A percentile compares a stretch with the other conserved stretches of the same genome.
Conservation (phyloP, 2,329 filamentous ascomycete genomes). For the Elsinoe perseae region DNA sequence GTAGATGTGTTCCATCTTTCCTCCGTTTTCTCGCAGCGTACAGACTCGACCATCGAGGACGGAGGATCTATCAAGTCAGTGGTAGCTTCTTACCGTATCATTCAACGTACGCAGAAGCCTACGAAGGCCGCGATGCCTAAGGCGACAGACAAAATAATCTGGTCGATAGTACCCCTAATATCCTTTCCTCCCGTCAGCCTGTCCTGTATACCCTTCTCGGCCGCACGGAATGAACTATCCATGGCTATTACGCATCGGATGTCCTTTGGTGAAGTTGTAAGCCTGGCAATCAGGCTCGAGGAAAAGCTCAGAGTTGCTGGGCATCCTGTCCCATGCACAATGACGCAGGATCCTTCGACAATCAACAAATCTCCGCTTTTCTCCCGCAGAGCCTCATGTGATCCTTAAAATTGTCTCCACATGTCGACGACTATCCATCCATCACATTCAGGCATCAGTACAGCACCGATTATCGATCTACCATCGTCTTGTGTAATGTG, state of each 20-base stretch:
- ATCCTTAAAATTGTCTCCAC: not conserved
- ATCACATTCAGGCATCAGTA: not conserved
- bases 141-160: slow-evolving; percentile 63
- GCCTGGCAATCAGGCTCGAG: slow-evolving; percentile 8
- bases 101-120: slow-evolving; percentile 59
- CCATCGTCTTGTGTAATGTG: too few relatives aligned
- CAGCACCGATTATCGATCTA: too few relatives aligned
- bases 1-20: slow-evolving; percentile 59
- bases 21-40: slow-evolving; percentile 84
- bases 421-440: not conserved
- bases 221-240: not conserved
- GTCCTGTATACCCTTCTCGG: slow-evolving; percentile 20
- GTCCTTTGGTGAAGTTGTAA: not conserved
- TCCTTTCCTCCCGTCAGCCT: slow-evolving; percentile 26
- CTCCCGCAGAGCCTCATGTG: slow-evolving; percentile 22
- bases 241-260: not conserved
- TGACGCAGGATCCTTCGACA: slow-evolving; percentile 26
- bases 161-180: slow-evolving; percentile 45
- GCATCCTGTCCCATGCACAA: not conserved
- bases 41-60: slow-evolving; percentile 83
- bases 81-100: not conserved
- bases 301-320: slow-evolving; percentile 4
- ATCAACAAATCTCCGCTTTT: slow-evolving; percentile 31
- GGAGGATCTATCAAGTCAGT: slow-evolving; percentile 54
- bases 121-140: slow-evolving; percentile 66